Conservation (phyloP, 2,329 filamentous ascomycete genomes). For the Rutstroemia sydowiana region DNA sequence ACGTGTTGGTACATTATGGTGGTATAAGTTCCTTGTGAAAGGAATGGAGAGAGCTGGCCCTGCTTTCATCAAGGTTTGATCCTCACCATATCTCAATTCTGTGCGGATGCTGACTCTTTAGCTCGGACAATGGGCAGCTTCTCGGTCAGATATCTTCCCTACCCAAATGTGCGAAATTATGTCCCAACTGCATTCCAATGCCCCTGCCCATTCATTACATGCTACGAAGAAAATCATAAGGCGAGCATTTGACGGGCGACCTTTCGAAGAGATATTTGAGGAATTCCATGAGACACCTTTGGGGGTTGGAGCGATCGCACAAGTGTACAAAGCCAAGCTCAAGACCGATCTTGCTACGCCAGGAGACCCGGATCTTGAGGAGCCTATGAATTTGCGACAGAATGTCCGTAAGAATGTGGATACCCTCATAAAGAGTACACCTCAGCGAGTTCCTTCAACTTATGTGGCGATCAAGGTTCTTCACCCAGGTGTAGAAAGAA, state of each 20-base stretch:
- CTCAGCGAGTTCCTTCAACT: constrained; percentile 75
- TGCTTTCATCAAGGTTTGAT: constrained; percentile 84
- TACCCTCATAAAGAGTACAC: constrained; percentile 76
- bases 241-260: constrained; percentile 70
- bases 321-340: constrained; percentile 93
- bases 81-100: background rate
- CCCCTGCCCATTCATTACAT: constrained; percentile 79
- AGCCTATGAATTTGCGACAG: constrained; percentile 51
- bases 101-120: constrained; percentile 31
- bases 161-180: constrained; percentile 85
- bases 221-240: constrained; percentile 73
- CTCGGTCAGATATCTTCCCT: constrained; percentile 92
- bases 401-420: constrained; percentile 78
- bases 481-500: constrained; percentile 83
- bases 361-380: constrained; percentile 47
- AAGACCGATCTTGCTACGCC: constrained; percentile 68
- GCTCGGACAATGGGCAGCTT: constrained; percentile 97
- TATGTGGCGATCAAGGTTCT: constrained; percentile 96
- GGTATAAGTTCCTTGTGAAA: constrained; percentile 82
- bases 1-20: constrained; percentile 78
- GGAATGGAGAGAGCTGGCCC: constrained; percentile 91
- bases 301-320: constrained; percentile 91
- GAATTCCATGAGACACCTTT: constrained; percentile 87
- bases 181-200: constrained; percentile 91
- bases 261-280: constrained; percentile 88